Conservation (phyloP, 164 flowering plant genomes). For the Stephania cephalantha region DNA sequence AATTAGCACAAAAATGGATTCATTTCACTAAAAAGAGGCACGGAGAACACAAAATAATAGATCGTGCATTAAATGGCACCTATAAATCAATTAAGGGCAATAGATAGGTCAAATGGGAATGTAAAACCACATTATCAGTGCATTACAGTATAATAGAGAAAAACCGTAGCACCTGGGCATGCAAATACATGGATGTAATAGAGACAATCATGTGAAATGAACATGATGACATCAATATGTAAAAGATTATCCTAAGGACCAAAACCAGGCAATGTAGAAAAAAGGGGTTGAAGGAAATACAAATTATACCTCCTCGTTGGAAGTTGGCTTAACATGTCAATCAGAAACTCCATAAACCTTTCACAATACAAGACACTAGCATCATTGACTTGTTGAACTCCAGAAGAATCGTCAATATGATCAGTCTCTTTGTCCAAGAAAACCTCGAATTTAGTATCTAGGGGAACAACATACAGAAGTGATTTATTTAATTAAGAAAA, state of each 20-base stretch:
- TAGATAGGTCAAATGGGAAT: background rate
- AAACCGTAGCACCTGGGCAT: background rate
- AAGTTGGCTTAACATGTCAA: conserved; percentile 91
- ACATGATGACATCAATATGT: background rate
- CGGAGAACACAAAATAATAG: no score
- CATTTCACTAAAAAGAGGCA: background rate
- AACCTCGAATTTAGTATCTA: conserved; percentile 72
- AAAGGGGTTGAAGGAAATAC: background rate
- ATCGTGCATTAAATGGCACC: background rate
- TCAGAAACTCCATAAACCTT: conserved; percentile 95
- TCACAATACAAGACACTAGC: conserved; percentile 84
- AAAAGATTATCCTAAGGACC: background rate
- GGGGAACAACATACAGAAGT: background rate
- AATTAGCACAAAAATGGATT: background rate
- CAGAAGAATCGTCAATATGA: conserved; percentile 27
- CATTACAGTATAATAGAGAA: background rate
- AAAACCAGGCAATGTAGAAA: background rate
- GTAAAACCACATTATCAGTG: background rate
- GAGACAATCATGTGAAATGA: background rate
- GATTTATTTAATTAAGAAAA: background rate
- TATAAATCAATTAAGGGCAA: background rate
- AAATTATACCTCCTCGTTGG: conserved; percentile 89
- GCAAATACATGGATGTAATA: no score
- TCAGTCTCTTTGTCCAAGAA: conserved; percentile 31
- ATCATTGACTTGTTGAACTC: conserved; percentile 39